Conservation (phyloP, 805 yeast genomes). For the Nakazawaea siamensis region DNA sequence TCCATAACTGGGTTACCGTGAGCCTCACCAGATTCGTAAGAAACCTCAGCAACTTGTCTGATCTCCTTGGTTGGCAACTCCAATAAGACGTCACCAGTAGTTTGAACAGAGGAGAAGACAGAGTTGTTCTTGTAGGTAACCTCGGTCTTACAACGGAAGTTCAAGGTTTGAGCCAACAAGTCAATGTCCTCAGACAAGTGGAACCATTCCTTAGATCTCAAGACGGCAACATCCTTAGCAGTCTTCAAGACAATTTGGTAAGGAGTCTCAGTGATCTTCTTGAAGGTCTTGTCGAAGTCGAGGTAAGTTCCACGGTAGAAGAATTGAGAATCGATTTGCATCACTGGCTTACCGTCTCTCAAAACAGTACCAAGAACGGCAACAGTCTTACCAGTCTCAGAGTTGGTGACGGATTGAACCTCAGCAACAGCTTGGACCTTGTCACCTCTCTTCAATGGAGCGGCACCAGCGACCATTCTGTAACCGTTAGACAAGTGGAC, state of each 20-base stretch:
- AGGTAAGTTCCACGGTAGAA: constrained; percentile 89
- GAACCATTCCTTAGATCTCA: constrained; percentile 97
- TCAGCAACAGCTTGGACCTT: constrained; percentile 75
- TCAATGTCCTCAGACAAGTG: constrained; percentile 63
- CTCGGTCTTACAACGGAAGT: constrained; percentile 83
- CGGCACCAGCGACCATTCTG: constrained; percentile 86
- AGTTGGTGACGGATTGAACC: constrained; percentile 82
- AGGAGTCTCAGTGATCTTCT: constrained; percentile 80
- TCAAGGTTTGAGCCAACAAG: constrained; percentile 69
- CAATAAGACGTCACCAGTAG: constrained; percentile 76
- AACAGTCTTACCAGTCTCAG: constrained; percentile 89
- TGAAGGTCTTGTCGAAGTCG: constrained; percentile 90
- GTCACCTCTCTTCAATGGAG: constrained; percentile 84
- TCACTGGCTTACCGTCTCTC: constrained; percentile 69
- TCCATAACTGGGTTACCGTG: constrained; percentile 97
- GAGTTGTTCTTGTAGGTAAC: constrained; percentile 71
- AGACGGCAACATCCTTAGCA: constrained; percentile 85
- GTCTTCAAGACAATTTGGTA: constrained; percentile 66
- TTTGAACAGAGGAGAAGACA: constrained; percentile 71
- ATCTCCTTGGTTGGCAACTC: constrained; percentile 92
- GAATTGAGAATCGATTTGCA: constrained; percentile 93
- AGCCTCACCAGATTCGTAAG: constrained; percentile 84
- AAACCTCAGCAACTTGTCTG: constrained; percentile 73
- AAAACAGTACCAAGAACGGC: constrained; percentile 87
- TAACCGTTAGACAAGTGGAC: constrained; percentile 95